Percentiles rank a stretch among this genome's conserved stretches.
Evolutionary conservation across 257 asterid genomes (phyloP).

Genomic region (Cruciata laevipes): DNA sequence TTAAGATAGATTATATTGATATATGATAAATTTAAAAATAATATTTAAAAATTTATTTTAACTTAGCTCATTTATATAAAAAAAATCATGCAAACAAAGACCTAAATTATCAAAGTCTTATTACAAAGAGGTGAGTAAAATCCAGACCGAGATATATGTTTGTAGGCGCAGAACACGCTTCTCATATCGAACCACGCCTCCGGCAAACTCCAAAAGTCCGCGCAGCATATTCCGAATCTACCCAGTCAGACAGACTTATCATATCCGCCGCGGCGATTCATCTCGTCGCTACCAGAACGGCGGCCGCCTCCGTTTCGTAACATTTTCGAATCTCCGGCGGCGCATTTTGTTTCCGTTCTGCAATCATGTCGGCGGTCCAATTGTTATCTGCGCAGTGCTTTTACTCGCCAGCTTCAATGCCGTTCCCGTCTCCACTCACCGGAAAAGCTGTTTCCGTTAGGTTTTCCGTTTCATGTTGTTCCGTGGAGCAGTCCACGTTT

Average conservation of each 20-base stretch:
- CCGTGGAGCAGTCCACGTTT: slow-evolving; percentile 41
- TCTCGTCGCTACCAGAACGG: background rate
- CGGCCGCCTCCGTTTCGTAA: background rate
- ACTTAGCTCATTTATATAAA: no score
- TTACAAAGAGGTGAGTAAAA: background rate
- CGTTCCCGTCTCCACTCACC: background rate
- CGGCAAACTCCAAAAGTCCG: background rate
- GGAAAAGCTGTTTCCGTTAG: slow-evolving; percentile 21
- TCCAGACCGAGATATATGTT: background rate
- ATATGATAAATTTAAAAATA: no score
- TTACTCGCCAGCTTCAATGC: slow-evolving; percentile 6
- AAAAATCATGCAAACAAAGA: no score
- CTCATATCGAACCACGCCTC: background rate
- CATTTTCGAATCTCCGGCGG: background rate
- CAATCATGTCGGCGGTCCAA: slow-evolving; percentile 11
- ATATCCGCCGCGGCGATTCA: slow-evolving; percentile 6
- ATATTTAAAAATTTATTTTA: no score
- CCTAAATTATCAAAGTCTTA: no score
- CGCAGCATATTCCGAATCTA: slow-evolving; percentile 3
- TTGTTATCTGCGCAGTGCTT: slow-evolving; percentile 8
- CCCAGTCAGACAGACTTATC: background rate
- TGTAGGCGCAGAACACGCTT: background rate
- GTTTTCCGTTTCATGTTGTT: slow-evolving; percentile 52
- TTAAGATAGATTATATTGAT: no score
- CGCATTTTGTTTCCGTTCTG: background rate